Base-by-base conservation (phyloP, 106 monocot species). In the Allium sativum region DNA sequence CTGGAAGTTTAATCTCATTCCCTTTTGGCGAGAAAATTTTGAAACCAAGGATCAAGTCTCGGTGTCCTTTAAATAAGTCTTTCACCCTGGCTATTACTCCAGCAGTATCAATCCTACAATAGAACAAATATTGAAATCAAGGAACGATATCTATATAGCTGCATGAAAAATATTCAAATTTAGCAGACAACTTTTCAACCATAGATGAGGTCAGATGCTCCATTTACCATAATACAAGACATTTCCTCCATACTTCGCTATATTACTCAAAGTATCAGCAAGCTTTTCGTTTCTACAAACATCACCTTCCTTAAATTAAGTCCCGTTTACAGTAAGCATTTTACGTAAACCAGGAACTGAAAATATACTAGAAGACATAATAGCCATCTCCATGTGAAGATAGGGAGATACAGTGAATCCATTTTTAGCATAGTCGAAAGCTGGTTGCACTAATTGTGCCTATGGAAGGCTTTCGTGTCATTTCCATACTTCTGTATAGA, bases 381-480 rank as follows among this genome's bases (percentile, higher is more conserved):
- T 66, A 18, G 56, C 59, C 85, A 94, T 85, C 58, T 85, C 85
- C 80, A 73, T 76, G 40, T 77, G 53, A 10, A 93, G 73, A 58
- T 86, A 89, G 43, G 80, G 85, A 7, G 78, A 86, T 48, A 93
- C 72, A 15, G 22, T 45, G 65, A 86, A 93, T 31, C 83, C 93
- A 7, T 12, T 62, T 48, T 56, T 72, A 31, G 93, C 89, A 10
- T 89, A 55, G 4, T 40, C 48, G 58, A 61, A 64, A n/a, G 93
- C 85, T 12, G 93, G 93, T 19, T 7, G 48, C 1, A 93, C 76
- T 2, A 93, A 70, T 44, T 73, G 56, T 52, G 72, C 71, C 93
- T 89, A 93, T 21, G 93, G 86, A 42, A 93, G 85, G 72, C 72
- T 93, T n/a, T 89, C 93, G 53, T 93, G 74, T 40, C 73, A 78